Conservation (phyloP, 805 yeast species). For the Ogataea paradorogensis region DNA sequence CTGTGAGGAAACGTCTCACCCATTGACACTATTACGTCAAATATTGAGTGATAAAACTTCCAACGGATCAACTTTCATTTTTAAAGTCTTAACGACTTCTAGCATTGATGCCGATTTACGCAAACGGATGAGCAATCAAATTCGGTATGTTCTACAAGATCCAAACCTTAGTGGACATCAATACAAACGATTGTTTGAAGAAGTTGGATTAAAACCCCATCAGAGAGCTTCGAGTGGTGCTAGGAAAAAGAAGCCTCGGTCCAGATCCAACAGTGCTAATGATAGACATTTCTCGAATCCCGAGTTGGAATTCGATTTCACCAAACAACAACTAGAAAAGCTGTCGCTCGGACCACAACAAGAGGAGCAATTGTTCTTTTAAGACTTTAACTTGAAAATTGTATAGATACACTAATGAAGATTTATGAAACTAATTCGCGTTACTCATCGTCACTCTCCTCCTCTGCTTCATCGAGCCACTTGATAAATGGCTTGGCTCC, state of each 20-base stretch:
- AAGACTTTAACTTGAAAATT: constrained; percentile 1
- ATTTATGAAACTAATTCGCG: background rate
- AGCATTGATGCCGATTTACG: constrained; percentile 55
- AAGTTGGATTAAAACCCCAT: constrained; percentile 63
- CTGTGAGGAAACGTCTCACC: constrained; percentile 23
- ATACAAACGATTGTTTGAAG: constrained; percentile 85
- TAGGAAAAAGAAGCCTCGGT: constrained; percentile 27
- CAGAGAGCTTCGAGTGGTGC: constrained; percentile 24
- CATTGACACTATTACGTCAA: constrained; percentile 33
- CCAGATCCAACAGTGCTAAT: constrained; percentile 27
- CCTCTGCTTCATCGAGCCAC: constrained; percentile 95
- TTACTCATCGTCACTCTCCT: constrained; percentile 45
- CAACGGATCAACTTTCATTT: constrained; percentile 75
- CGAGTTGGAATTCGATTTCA: constrained; percentile 24
- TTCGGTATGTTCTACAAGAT: constrained; percentile 60
- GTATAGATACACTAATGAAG: constrained; percentile 5
- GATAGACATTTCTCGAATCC: constrained; percentile 4
- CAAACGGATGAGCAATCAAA: constrained; percentile 56
- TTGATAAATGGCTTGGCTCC: constrained; percentile 94
- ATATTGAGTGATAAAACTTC: constrained; percentile 59
- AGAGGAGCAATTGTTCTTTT: constrained; percentile 18
- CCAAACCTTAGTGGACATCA: constrained; percentile 60
- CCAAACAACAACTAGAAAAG: constrained; percentile 30
- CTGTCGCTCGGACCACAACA: constrained; percentile 19
- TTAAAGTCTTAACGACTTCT: constrained; percentile 75